Conservation (phyloP, 2,329 filamentous ascomycete species). For the Cladorrhinum sp. region DNA sequence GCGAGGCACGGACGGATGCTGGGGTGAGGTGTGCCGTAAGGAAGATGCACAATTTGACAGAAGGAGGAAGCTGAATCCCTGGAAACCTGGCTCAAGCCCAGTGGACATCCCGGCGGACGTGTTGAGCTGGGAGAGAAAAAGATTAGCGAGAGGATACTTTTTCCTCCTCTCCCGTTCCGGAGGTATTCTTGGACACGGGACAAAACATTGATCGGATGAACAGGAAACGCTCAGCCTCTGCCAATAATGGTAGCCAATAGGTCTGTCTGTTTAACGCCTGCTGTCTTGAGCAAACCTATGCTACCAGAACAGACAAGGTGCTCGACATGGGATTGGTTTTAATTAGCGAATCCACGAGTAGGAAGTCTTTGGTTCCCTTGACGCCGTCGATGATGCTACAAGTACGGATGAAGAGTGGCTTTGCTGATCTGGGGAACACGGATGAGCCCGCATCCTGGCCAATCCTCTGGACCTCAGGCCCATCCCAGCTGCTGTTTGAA, state of each 20-base stretch:
- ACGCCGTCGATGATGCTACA: conserved; percentile 15
- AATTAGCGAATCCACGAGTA: conserved; percentile 17
- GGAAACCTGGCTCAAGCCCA: conserved; percentile 22
- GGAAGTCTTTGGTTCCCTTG: conserved; percentile 18
- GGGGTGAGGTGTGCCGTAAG: conserved; percentile 8
- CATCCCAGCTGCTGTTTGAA: neutral
- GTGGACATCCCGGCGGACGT: conserved; percentile 13
- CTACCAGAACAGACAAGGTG: neutral
- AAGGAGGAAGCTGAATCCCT: conserved; percentile 10
- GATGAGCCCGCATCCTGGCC: conserved; percentile 13
- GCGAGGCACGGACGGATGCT: conserved; percentile 19
- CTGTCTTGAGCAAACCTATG: neutral
- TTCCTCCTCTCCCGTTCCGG: conserved; percentile 10
- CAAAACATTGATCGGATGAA: conserved; percentile 23
- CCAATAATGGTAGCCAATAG: conserved; percentile 18
- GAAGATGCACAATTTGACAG: conserved; percentile 24
- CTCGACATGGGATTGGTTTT: conserved; percentile 4
- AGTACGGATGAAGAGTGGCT: conserved; percentile 1
- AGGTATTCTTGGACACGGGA: conserved; percentile 22
- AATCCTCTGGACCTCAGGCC: conserved; percentile 13
- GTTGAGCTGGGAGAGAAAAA: conserved; percentile 20
- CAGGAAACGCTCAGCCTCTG: conserved; percentile 13
- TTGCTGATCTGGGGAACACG: neutral
- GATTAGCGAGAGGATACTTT: conserved; percentile 27
- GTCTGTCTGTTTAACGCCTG: conserved; percentile 12